Base-by-base conservation (phyloP, 1,139 yeast genomes). In the Scheffersomyces insectosa region DNA sequence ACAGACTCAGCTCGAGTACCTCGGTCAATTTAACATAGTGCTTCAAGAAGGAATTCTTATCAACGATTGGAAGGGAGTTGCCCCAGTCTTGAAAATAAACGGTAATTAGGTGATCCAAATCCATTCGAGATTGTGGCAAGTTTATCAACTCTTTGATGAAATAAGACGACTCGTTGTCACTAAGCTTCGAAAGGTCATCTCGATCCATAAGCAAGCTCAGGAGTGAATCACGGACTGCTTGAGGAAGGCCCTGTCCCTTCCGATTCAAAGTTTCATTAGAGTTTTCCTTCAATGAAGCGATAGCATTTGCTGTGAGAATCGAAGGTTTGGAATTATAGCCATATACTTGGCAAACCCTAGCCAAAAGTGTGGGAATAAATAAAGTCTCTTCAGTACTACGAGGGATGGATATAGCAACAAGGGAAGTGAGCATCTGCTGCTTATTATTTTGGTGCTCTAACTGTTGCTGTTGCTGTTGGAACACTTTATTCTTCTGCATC, bases 41-140 rank as follows among this genome's bases (percentile, higher is more conserved):
- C 28, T 71, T 68, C 56, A 85, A 68, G 55, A 88, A 88, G 4
- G 79, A 72, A 39, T 78, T 77, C 54, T 82, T 81, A 59, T 87
- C 88, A 41, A 89, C 59, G 9, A 88, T 72, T 0, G 96, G 95
- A 35, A 85, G 71, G 12, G 80, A 65, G 36, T 77, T 74, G 30
- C 88, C 85, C 96, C 97, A 90, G 48, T 85, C 86, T 49, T 82
- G 84, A 65, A 88, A 89, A 60, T 79, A 90, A 1, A 77, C 62
- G 0, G 83, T 77, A 33, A 80, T 70, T 33, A 82, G 65, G 28
- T 79, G 78, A 52, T 83, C 87, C 49, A 82, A 59, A 47, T 81
- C 83, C 37, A 78, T 57, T 44, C 82, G 72, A 14, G 82, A 65
- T 2, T 41, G 60, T 1, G 90, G 88, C 4, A 82, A 62, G 32